Conservation (phyloP, 176 grass and related monocot genomes). For the Paspalum vaginatum region DNA sequence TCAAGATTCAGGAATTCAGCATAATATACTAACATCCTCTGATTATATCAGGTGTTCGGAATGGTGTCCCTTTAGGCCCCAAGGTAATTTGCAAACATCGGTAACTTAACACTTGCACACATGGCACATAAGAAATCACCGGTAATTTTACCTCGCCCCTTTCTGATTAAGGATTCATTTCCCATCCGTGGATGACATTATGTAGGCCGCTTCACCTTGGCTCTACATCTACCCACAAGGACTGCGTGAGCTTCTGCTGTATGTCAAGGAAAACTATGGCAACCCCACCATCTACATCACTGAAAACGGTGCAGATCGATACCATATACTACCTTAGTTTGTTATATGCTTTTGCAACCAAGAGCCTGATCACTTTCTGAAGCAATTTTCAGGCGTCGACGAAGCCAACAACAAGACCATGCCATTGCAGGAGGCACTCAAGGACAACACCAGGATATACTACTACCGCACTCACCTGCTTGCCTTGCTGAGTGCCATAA, state of each 20-base stretch:
- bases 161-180: background rate
- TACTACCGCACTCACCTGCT: conserved; percentile 60
- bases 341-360: background rate
- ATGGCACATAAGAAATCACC: background rate
- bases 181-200: background rate
- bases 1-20: background rate
- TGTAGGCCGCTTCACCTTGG: conserved; percentile 50
- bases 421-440: conserved; percentile 53
- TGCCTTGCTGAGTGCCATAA: conserved; percentile 48
- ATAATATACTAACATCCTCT: background rate
- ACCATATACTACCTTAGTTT: background rate
- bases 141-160: background rate
- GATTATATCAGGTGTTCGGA: conserved; percentile 37
- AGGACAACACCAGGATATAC: conserved; percentile 57
- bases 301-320: conserved; percentile 33
- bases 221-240: conserved; percentile 60
- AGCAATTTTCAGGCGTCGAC: conserved; percentile 33
- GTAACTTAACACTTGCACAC: background rate
- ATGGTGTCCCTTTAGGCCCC: conserved; percentile 54
- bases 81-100: conserved; percentile 29
- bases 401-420: conserved; percentile 51
- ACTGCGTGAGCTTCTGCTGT: conserved; percentile 45
- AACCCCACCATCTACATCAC: conserved; percentile 59
- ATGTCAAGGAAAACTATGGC: conserved; percentile 51
- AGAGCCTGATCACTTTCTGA: background rate